Conservation (phyloP, 495 filamentous ascomycete species). For the Neurospora pannonica region DNA sequence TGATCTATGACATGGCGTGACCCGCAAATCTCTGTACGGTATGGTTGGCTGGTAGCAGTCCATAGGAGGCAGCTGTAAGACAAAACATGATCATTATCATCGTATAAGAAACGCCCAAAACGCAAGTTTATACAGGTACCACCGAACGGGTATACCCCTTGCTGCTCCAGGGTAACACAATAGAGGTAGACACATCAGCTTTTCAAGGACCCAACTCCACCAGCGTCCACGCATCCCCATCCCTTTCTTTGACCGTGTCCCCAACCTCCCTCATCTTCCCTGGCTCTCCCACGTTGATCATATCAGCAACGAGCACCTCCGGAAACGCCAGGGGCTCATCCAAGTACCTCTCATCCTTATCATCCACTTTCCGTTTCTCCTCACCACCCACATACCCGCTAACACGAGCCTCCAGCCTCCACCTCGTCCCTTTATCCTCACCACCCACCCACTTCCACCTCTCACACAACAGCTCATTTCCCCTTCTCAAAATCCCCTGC, state of each 20-base stretch:
- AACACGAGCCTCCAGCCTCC: constrained; percentile 6
- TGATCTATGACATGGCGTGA: background rate
- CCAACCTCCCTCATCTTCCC: background rate
- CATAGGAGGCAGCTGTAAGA: background rate
- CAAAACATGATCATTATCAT: background rate
- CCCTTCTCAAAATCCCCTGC: constrained; percentile 13
- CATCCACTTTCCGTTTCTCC: background rate
- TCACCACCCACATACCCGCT: constrained; percentile 11
- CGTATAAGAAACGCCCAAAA: background rate
- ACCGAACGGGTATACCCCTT: background rate
- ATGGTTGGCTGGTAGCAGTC: background rate
- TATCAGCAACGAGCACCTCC: background rate
- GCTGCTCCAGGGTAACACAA: background rate
- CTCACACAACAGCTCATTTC: constrained; percentile 4
- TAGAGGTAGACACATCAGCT: background rate
- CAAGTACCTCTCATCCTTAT: background rate
- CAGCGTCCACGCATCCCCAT: background rate
- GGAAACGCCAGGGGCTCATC: background rate
- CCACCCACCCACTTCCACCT: constrained; percentile 11
- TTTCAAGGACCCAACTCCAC: background rate
- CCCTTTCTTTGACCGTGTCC: background rate
- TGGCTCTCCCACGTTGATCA: background rate
- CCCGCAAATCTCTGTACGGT: background rate
- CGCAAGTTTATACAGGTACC: too few relatives aligned
- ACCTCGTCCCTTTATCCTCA: constrained; percentile 8